These are phyloP conservation scores for Lumnitzera littorea DNA, from an alignment of 345 rosid genomes.

Conservation along the genomic window DNA sequence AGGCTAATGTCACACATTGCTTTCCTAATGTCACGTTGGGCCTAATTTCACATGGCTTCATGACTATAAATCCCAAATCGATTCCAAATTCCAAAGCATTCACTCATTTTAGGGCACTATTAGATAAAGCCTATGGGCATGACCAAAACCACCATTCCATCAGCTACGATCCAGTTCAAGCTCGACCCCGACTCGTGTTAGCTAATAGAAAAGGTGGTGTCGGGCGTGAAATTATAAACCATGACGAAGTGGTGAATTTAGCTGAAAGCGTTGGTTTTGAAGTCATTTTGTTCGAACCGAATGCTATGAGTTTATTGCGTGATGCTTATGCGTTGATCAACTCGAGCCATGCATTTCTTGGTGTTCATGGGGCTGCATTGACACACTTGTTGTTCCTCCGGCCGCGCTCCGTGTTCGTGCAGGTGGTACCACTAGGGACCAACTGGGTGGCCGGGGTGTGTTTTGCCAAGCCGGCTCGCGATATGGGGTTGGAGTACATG, in stretches of 20 bases:
- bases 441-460: slow-evolving; percentile 17
- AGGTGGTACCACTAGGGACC: slow-evolving; percentile 28
- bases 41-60: slow-evolving; percentile 23
- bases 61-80: slow-evolving; percentile 17
- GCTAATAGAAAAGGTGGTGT: slow-evolving; percentile 3
- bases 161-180: neutral
- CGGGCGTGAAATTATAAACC: slow-evolving; percentile 17
- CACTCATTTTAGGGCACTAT: slow-evolving; percentile 15
- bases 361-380: slow-evolving; percentile 36
- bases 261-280: slow-evolving; percentile 17
- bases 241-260: slow-evolving; percentile 1
- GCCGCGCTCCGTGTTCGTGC: slow-evolving; percentile 16
- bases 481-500: slow-evolving; percentile 25
- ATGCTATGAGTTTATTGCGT: neutral
- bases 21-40: slow-evolving; percentile 27
- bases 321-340: slow-evolving; percentile 15
- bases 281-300: slow-evolving; percentile 20
- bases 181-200: slow-evolving; percentile 14
- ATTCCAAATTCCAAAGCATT: slow-evolving; percentile 10
- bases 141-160: neutral
- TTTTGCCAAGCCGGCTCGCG: slow-evolving; percentile 19
- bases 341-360: slow-evolving; percentile 29
- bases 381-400: slow-evolving; percentile 23
- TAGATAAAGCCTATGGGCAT: slow-evolving; percentile 10
- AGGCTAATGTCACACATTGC: slow-evolving; percentile 18